Percentiles rank a stretch among this genome's conserved stretches.
Evolutionary conservation across 352 stramenopile genomes (phyloP).

Genomic region (Thalassiosira hispida): DNA sequence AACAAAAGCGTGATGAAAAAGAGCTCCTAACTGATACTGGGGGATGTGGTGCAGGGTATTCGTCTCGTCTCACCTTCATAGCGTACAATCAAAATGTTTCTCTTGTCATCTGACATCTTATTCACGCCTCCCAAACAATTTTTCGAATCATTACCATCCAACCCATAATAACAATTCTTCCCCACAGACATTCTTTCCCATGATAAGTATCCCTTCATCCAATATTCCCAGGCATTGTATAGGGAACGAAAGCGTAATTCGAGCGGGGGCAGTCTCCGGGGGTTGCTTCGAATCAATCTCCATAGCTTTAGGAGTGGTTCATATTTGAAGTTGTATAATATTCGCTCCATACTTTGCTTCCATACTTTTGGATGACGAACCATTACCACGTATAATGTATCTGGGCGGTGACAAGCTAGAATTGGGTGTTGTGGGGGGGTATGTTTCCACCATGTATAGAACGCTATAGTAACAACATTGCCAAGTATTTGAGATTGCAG

Average conservation of each 20-base stretch:
- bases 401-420: conserved; percentile 30
- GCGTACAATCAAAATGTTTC: conserved; percentile 36
- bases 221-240: conserved; percentile 41
- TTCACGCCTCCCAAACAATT: conserved; percentile 39
- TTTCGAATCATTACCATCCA: neutral
- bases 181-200: conserved; percentile 22
- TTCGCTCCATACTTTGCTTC: conserved; percentile 19
- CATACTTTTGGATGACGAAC: conserved; percentile 29
- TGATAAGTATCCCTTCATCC: conserved; percentile 31
- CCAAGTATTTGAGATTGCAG: no score
- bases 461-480: neutral
- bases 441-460: conserved; percentile 40
- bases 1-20: no score
- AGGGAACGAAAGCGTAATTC: conserved; percentile 28
- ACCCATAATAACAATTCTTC: conserved; percentile 24
- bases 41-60: no score
- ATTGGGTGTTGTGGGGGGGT: conserved; percentile 40
- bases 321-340: neutral
- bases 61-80: conserved; percentile 30
- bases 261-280: conserved; percentile 22
- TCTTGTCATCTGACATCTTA: conserved; percentile 10
- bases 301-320: conserved; percentile 1
- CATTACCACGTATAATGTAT: conserved; percentile 43
- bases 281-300: conserved; percentile 26
- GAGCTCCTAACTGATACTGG: no score